phyloP scores from a whole-genome alignment of 495 filamentous ascomycete species.

The Astrocystis sublimbata region DNA sequence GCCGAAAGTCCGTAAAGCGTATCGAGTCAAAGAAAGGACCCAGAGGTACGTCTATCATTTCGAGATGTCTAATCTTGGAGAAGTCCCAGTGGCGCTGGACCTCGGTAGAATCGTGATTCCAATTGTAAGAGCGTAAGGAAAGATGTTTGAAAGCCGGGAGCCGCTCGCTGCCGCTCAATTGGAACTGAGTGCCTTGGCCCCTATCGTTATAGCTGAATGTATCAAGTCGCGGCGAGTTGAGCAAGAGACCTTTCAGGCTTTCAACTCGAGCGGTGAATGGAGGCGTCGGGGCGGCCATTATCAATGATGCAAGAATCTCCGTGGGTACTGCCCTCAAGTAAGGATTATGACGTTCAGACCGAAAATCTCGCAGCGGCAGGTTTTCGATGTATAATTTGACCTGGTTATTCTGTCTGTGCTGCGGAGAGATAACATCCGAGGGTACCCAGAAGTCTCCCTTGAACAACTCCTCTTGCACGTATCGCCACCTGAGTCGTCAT shows the following conservation, averaged over 20 bases:
- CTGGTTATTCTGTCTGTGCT: constrained; percentile 3
- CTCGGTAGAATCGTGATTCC: constrained; percentile 27
- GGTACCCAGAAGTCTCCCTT: constrained; percentile 22
- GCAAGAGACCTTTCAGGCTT: constrained; percentile 31
- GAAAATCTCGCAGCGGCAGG: constrained; percentile 23
- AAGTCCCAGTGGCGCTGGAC: constrained; percentile 37
- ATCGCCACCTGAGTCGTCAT: constrained; percentile 24
- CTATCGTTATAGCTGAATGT: constrained; percentile 31
- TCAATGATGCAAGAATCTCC: constrained; percentile 27
- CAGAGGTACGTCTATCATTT: constrained; percentile 34
- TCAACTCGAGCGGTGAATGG: constrained; percentile 28
- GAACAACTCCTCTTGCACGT: constrained; percentile 17
- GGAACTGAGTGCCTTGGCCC: constrained; percentile 32
- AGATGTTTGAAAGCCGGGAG: constrained; percentile 33
- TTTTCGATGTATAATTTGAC: constrained; percentile 33
- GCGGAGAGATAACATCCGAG: constrained; percentile 22
- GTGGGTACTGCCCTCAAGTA: constrained; percentile 28
- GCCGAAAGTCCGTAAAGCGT: constrained; percentile 19
- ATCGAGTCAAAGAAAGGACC: constrained; percentile 32
- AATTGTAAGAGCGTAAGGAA: constrained; percentile 35
- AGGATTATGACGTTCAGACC: constrained; percentile 8
- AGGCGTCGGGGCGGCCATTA: constrained; percentile 24
- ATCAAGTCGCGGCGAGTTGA: constrained; percentile 22
- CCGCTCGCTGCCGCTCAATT: constrained; percentile 29
- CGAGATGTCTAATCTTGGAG: constrained; percentile 26